These are phyloP conservation scores for Sugiyamaella qingdaonensis DNA, from an alignment of 805 yeast species.

Conservation along the genomic window DNA sequence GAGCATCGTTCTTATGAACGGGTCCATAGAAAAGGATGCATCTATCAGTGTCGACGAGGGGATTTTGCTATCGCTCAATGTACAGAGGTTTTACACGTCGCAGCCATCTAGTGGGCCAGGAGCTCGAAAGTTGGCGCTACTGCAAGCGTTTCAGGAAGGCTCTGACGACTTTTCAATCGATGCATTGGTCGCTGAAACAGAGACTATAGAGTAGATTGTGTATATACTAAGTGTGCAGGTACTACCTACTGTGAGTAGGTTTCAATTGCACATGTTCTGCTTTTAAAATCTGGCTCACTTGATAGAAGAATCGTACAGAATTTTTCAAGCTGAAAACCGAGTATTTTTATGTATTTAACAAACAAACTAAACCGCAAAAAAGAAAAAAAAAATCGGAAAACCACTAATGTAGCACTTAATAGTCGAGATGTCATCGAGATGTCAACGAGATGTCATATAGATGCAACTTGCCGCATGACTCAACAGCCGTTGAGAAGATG, in stretches of 20 bases:
- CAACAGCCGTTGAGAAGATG: neutral
- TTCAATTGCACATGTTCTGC: too few species aligned
- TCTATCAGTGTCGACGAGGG: slow-evolving; percentile 69
- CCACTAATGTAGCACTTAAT: too few species aligned
- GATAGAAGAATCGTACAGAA: too few species aligned
- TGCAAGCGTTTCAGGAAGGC: slow-evolving; percentile 69
- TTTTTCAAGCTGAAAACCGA: too few species aligned
- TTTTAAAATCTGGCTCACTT: too few species aligned
- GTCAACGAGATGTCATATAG: neutral
- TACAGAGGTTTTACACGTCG: slow-evolving; percentile 53
- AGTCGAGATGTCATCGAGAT: neutral
- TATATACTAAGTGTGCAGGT: neutral
- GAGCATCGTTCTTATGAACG: slow-evolving; percentile 76
- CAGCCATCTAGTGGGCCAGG: slow-evolving; percentile 18
- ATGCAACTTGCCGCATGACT: neutral
- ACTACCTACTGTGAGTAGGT: too few species aligned
- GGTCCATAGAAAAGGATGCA: slow-evolving; percentile 69
- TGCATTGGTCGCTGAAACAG: slow-evolving; percentile 63
- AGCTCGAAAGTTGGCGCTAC: slow-evolving; percentile 50
- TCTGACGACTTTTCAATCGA: slow-evolving; percentile 62
- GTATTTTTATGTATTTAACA: too few species aligned
- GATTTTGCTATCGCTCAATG: slow-evolving; percentile 49
- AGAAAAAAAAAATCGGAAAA: too few species aligned
- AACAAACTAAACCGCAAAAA: too few species aligned
- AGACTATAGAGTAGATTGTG: slow-evolving; percentile 57